A percentile compares a stretch with the other conserved stretches of the same genome.
phyloP scores from a whole-genome alignment of 2,329 filamentous ascomycete species.

The Aspergillus sp. region DNA sequence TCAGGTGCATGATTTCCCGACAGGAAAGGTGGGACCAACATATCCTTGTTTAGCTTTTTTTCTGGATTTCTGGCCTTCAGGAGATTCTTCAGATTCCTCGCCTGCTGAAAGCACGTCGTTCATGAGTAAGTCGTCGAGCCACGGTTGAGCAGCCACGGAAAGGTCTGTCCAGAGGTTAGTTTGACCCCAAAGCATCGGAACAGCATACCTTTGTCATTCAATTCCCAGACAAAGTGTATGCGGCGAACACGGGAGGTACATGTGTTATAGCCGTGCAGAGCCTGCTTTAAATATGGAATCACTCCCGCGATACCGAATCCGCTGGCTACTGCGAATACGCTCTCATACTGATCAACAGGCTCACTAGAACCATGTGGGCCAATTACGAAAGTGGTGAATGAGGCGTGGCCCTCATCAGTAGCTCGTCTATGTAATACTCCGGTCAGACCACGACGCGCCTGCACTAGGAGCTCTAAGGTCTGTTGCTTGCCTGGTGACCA shows the following conservation, averaged over 20 bases:
- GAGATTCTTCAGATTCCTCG: background rate
- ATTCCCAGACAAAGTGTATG: slow-evolving; percentile 37
- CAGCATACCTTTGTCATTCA: slow-evolving; percentile 13
- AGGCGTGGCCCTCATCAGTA: background rate
- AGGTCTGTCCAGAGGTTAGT: background rate
- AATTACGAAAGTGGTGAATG: slow-evolving; percentile 26
- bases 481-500: slow-evolving; percentile 22
- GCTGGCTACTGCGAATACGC: slow-evolving; percentile 32
- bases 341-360: slow-evolving; percentile 30
- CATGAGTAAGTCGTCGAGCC: background rate
- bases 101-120: background rate
- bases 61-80: background rate
- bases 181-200: background rate
- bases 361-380: slow-evolving; percentile 32
- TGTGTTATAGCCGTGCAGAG: slow-evolving; percentile 37
- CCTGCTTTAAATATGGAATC: slow-evolving; percentile 36
- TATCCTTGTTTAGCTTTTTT: background rate
- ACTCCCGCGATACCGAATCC: slow-evolving; percentile 31
- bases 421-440: slow-evolving; percentile 18
- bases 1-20: background rate
- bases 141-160: background rate
- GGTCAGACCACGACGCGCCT: slow-evolving; percentile 27
- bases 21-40: background rate
- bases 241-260: slow-evolving; percentile 24
- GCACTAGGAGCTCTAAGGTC: slow-evolving; percentile 32